Evolutionary conservation across 805 yeast genomes (phyloP), one percentile per base, ranked within the genome.

Genomic region (Saccharomycopsis sp.): DNA sequence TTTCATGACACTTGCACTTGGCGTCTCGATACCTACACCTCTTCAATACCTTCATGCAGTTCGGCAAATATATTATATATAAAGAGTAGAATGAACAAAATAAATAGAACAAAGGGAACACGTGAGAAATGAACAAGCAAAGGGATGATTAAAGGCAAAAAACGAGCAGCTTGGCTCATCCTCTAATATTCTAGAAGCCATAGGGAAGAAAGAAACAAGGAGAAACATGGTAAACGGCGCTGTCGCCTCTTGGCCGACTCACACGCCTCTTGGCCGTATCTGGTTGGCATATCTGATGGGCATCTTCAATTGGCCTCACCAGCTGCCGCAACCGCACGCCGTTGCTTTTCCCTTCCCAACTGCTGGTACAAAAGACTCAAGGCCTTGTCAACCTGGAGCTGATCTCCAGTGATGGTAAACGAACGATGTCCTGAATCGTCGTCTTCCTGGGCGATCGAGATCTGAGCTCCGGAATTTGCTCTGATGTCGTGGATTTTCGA

Each of bases 401-500:
- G 65, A 14, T 65, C 60, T 41, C 97, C 96, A 37, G 80, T 73
- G 57, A 91, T 79, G 20, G 90, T 85, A 70, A 90, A 89, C 40
- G 77, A 74, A 64, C 97, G 76, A 65, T 84, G 85, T 23, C 80
- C 79, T 51, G 80, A 74, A 44, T 80, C 84, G 64, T 81, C 82
- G 56, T 82, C 82, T 64, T 84, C 88, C 57, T 85, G 83, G 44
- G 87, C 83, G 63, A 91, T 88, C 3, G 84, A 81, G 67, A 91
- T 89, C 47, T 83, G 80, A 46, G 96, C 91, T 47, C 91, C 91
- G 53, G 91, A 81, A 40, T 78, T 78, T 64, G 86, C 82, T 65
- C 97, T 80, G 54, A 91, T 85, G 61, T 91, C 95, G 70, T 87
- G 94, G 64, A 91, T 89, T 72, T 95, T 81, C 29, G 88, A 75